A percentile compares a stretch with the other conserved stretches of the same genome.
These are phyloP conservation scores for Tricharina praecox DNA, from an alignment of 495 filamentous ascomycete genomes.

Conservation along the genomic window DNA sequence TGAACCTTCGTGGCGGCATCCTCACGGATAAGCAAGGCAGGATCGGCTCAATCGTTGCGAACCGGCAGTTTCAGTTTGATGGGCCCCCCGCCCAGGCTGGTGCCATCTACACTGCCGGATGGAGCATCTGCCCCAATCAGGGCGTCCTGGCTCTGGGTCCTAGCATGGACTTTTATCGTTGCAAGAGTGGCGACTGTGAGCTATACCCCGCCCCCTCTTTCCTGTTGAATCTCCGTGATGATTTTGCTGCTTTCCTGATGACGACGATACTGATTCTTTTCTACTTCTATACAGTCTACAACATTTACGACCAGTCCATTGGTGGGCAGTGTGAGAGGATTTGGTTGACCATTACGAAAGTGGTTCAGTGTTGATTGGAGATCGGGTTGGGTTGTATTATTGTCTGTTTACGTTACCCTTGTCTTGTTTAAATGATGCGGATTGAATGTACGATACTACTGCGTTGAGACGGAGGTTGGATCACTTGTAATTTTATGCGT, in stretches of 20 bases:
- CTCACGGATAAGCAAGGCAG: conserved; percentile 41
- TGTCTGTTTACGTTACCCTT: no score
- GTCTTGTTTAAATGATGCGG: no score
- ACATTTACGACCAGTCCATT: conserved; percentile 15
- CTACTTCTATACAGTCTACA: conserved; percentile 13
- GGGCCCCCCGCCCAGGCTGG: conserved; percentile 44
- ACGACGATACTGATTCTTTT: neutral
- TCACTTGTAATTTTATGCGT: no score
- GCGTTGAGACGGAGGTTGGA: no score
- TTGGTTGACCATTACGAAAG: no score
- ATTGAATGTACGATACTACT: no score
- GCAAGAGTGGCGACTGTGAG: conserved; percentile 40
- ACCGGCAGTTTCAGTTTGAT: conserved; percentile 67
- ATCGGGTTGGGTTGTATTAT: no score
- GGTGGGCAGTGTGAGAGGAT: conserved; percentile 12
- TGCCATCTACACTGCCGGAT: conserved; percentile 52
- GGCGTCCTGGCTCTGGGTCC: conserved; percentile 45
- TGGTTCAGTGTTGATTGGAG: no score
- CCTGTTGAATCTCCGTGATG: no score
- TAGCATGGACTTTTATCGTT: conserved; percentile 46
- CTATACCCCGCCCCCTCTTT: no score
- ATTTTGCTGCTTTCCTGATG: conserved; percentile 4
- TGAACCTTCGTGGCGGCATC: conserved; percentile 38
- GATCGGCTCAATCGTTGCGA: conserved; percentile 54
- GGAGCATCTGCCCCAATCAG: conserved; percentile 36